Base-by-base conservation (phyloP, 2,329 filamentous ascomycete species). In the Fusarium continuum region DNA sequence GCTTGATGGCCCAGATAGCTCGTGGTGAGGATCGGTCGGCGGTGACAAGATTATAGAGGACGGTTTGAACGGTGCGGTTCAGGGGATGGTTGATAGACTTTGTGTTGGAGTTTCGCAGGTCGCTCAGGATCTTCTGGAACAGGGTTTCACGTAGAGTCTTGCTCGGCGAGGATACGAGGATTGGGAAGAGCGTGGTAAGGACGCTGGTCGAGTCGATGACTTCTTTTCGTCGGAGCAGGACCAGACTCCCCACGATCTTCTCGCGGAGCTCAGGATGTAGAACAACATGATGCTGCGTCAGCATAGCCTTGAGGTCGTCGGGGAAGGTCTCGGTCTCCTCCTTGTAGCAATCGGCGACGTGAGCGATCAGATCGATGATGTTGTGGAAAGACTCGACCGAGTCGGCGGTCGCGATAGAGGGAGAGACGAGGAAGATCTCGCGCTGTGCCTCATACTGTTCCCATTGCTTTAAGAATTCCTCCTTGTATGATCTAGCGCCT, bases 311-410 rank as follows among this genome's bases (percentile, higher is more conserved):
- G 43, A 99, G 82, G 64, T 97, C 91, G 35, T 88, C 83, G 19
- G 93, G 87, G 68, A 97, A 98, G 9, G 84, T 82, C 47, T 83
- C 83, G 2, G 93, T 93, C 61, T 94, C 85, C 55, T 90, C 86
- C 45, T 92, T 92, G 77, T 96, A 99, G 80, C 92, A 96, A 73
- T 97, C 93, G 74, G 94, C 91, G 61, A 96, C 91, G 78, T 99
- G 95, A 17, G 93, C 89, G 69, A 98, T 89, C 70, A 99, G 91
- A 73, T 98, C 94, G 70, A 99, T 91, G 68, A 97, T 85, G 72
- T 98, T 93, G 71, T 91, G 89, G 70, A 99, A 90, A 11, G 92
- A 92, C 50, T 95, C 88, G 55, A 94, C 83, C 40, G 92, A 91
- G 39, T 89, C 89, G 70, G 90, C 86, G 51, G 91, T 91, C 46